phyloP scores from a whole-genome alignment of 2,329 filamentous ascomycete species.

The Ophiocordyceps australis region DNA sequence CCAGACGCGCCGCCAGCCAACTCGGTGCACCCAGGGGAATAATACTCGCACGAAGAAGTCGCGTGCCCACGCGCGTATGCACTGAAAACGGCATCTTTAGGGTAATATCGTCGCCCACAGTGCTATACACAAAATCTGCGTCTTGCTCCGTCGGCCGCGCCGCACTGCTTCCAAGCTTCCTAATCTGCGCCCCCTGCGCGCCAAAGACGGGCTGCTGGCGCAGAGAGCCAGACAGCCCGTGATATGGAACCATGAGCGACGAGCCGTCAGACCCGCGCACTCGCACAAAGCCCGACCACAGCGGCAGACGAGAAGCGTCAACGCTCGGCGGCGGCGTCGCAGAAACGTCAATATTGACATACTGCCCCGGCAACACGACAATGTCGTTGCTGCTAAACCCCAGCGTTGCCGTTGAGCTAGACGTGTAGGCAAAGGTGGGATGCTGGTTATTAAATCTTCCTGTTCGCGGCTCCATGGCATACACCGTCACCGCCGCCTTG shows the following conservation, averaged over 20 bases:
- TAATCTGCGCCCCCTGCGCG: neutral
- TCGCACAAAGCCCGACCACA: slow-evolving; percentile 4
- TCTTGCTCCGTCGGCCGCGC: too few species aligned
- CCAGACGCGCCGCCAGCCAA: too few species aligned
- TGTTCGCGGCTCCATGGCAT: too few species aligned
- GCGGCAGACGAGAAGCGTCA: slow-evolving; percentile 1
- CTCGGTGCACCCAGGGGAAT: too few species aligned
- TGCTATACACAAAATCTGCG: too few species aligned
- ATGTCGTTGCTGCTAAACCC: slow-evolving; percentile 2
- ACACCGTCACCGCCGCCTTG: neutral
- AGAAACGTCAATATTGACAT: slow-evolving; percentile 1
- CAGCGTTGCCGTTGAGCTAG: slow-evolving; percentile 1
- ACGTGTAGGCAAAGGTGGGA: neutral
- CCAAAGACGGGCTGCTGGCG: neutral
- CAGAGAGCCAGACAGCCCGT: slow-evolving; percentile 2
- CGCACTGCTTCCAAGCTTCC: too few species aligned
- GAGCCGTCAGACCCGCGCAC: slow-evolving; percentile 2
- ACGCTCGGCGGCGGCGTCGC: slow-evolving; percentile 1
- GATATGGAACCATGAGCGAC: slow-evolving; percentile 3
- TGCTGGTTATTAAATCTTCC: too few species aligned
- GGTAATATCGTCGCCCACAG: too few species aligned
- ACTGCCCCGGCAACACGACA: slow-evolving; percentile 1
- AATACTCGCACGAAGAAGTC: too few species aligned
- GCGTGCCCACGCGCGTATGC: too few species aligned
- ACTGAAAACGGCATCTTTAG: too few species aligned